Evolutionary conservation across 2,329 filamentous ascomycete genomes (phyloP).

Genomic region (Ophiostoma sp.): DNA sequence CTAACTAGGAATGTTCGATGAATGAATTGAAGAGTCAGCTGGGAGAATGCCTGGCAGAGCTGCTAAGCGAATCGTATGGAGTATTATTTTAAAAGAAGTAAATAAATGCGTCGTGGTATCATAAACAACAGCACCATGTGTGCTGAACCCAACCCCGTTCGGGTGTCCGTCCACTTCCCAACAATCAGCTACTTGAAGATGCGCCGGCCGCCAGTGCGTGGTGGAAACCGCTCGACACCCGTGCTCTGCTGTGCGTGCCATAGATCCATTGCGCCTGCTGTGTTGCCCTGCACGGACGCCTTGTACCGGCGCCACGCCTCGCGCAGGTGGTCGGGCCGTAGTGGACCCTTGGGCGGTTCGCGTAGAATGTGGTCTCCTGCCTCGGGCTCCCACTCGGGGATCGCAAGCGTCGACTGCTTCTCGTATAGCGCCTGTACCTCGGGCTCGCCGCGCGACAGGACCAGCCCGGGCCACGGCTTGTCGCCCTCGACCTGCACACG

Average conservation of each 20-base stretch:
- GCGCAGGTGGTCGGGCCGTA: constrained; percentile 68
- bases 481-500: constrained; percentile 54
- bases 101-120: constrained; percentile 2
- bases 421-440: constrained; percentile 34
- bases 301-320: constrained; percentile 68
- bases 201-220: constrained; percentile 46
- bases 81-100: background rate
- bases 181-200: constrained; percentile 40
- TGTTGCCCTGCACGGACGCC: constrained; percentile 55
- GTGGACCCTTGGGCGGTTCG: constrained; percentile 46
- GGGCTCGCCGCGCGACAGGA: constrained; percentile 29
- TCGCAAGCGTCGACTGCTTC: constrained; percentile 31
- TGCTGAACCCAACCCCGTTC: background rate
- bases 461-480: constrained; percentile 34
- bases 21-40: too few species aligned
- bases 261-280: constrained; percentile 53
- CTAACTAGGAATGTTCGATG: too few species aligned
- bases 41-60: too few species aligned
- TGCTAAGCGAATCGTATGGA: too few species aligned
- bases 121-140: background rate
- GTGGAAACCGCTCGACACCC: constrained; percentile 55
- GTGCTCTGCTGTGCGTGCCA: constrained; percentile 58
- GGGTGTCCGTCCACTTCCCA: background rate
- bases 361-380: constrained; percentile 33
- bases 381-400: constrained; percentile 29